Evolutionary conservation across 2,329 filamentous ascomycete species (phyloP).

Genomic region (Plenodomus tracheiphilus): DNA sequence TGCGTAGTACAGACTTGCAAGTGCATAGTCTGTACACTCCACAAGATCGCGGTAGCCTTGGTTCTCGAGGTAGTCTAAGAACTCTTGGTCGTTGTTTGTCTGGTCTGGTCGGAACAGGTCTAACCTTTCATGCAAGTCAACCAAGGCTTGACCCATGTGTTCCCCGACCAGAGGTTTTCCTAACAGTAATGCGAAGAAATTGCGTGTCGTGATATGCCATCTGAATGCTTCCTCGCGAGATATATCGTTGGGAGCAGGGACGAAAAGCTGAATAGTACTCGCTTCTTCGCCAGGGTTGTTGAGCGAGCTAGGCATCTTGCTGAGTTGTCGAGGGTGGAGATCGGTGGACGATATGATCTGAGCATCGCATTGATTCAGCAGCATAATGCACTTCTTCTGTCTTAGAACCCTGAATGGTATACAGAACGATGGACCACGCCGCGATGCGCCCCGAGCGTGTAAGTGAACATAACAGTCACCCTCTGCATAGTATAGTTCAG

Average conservation of each 20-base stretch:
- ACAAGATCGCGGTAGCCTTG: conserved; percentile 71
- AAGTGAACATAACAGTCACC: conserved; percentile 74
- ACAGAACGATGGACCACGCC: conserved; percentile 68
- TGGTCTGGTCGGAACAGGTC: conserved; percentile 60
- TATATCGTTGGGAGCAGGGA: conserved; percentile 64
- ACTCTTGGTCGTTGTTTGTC: conserved; percentile 62
- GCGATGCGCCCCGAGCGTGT: conserved; percentile 66
- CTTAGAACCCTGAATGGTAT: conserved; percentile 64
- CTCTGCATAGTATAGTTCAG: conserved; percentile 68
- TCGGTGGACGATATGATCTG: conserved; percentile 28
- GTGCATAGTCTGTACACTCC: conserved; percentile 67
- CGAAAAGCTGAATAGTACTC: conserved; percentile 62
- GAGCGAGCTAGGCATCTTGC: conserved; percentile 33
- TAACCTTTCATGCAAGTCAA: conserved; percentile 68
- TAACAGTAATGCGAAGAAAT: conserved; percentile 74
- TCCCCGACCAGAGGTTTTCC: conserved; percentile 68
- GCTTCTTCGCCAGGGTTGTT: conserved; percentile 44
- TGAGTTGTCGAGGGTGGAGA: conserved; percentile 9
- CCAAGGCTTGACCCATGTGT: conserved; percentile 65
- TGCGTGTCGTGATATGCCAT: conserved; percentile 71
- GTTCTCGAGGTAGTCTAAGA: conserved; percentile 67
- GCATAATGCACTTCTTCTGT: conserved; percentile 60
- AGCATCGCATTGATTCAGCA: conserved; percentile 57
- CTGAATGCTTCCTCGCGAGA: conserved; percentile 60
- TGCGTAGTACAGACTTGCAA: conserved; percentile 69